These are phyloP conservation scores for Penicillium roqueforti DNA, from an alignment of 495 filamentous ascomycete genomes.

Conservation along the genomic window DNA sequence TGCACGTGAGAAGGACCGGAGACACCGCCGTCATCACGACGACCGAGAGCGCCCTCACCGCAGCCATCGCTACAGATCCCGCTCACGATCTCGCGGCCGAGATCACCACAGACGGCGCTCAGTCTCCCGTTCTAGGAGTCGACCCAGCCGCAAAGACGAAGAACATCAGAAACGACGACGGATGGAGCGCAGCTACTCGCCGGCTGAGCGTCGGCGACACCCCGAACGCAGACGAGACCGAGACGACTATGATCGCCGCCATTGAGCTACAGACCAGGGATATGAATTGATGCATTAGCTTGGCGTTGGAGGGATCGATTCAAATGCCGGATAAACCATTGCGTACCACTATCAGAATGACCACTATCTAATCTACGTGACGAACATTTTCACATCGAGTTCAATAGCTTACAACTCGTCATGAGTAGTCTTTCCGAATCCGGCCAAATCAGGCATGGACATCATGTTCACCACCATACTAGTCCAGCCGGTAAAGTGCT, in stretches of 20 bases:
- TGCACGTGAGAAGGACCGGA: slow-evolving; percentile 34
- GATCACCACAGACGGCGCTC: slow-evolving; percentile 24
- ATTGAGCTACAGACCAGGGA: slow-evolving; percentile 10
- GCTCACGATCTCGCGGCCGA: slow-evolving; percentile 32
- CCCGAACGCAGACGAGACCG: slow-evolving; percentile 26
- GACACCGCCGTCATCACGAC: slow-evolving; percentile 34
- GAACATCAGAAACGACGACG: slow-evolving; percentile 20
- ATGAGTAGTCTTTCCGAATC: slow-evolving; percentile 25
- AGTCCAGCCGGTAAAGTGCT: slow-evolving; percentile 98
- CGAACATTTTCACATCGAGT: slow-evolving; percentile 20
- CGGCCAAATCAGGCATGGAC: slow-evolving; percentile 67
- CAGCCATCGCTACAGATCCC: slow-evolving; percentile 32
- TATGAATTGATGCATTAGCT: slow-evolving; percentile 6
- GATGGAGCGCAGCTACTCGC: slow-evolving; percentile 29
- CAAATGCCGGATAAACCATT: neutral
- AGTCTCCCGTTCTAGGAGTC: slow-evolving; percentile 31
- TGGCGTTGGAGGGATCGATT: slow-evolving; percentile 11
- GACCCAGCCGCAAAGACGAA: slow-evolving; percentile 27
- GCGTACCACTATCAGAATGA: slow-evolving; percentile 7
- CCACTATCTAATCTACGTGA: slow-evolving; percentile 18
- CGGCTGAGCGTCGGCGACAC: slow-evolving; percentile 25
- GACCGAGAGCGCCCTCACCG: slow-evolving; percentile 28
- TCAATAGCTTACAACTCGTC: slow-evolving; percentile 38
- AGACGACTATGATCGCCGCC: slow-evolving; percentile 24
- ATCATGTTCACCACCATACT: slow-evolving; percentile 97